Percentiles rank a stretch among this genome's conserved stretches.
These are phyloP conservation scores for Penicillium sp. DNA, from an alignment of 2,329 filamentous ascomycete genomes.

Conservation along the genomic window DNA sequence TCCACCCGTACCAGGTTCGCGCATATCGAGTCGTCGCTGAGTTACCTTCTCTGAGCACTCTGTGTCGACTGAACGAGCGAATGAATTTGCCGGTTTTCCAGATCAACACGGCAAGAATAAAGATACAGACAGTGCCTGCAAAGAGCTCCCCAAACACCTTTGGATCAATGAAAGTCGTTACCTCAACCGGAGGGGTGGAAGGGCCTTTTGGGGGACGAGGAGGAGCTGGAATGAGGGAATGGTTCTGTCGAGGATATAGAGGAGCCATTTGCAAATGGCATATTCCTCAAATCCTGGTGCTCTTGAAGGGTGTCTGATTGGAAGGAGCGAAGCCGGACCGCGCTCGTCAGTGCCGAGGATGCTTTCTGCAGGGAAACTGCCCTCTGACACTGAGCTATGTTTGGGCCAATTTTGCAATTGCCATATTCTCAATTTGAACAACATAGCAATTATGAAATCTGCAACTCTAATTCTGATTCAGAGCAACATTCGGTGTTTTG, in stretches of 20 bases:
- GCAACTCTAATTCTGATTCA: too few species aligned
- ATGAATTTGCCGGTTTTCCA: conserved; percentile 38
- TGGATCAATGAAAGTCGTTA: conserved; percentile 26
- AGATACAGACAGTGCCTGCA: conserved; percentile 35
- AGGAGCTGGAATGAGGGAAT: conserved; percentile 21
- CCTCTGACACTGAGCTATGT: too few species aligned
- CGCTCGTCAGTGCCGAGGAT: too few species aligned
- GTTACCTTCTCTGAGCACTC: conserved; percentile 31
- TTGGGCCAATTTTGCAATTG: too few species aligned
- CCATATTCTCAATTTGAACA: too few species aligned
- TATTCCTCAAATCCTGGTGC: too few species aligned
- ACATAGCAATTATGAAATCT: too few species aligned
- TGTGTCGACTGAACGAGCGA: conserved; percentile 33
- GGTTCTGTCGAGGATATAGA: conserved; percentile 22
- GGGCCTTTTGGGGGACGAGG: conserved; percentile 24
- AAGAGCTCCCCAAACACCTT: conserved; percentile 32
- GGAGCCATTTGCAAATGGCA: conserved; percentile 26
- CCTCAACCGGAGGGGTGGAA: conserved; percentile 18
- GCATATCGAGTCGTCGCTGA: conserved; percentile 30
- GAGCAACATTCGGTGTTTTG: too few species aligned
- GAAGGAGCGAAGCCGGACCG: too few species aligned
- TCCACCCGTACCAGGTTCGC: conserved; percentile 42
- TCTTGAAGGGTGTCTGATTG: too few species aligned
- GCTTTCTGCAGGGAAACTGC: too few species aligned
- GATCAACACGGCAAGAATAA: conserved; percentile 33